Conservation (phyloP, 1,284 basidiomycete genomes). For the Phylloboletellus chloephorus region DNA sequence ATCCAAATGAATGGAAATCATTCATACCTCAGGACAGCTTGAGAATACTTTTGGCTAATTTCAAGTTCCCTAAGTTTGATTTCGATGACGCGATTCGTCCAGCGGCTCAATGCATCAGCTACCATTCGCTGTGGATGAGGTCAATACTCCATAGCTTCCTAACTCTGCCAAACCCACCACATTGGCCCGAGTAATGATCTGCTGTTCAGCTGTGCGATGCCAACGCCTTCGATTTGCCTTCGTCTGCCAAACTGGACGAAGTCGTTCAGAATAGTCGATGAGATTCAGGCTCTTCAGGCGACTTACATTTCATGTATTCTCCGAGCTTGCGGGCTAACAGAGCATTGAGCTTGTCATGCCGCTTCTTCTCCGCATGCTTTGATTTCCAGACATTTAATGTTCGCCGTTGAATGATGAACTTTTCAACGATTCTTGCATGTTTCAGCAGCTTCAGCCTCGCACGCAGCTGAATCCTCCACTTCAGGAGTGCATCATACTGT, state of each 20-base stretch:
- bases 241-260: constrained; percentile 44
- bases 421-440: constrained; percentile 55
- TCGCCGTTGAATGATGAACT: constrained; percentile 47
- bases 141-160: constrained; percentile 5
- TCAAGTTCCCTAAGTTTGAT: constrained; percentile 67
- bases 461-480: constrained; percentile 57
- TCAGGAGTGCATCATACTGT: constrained; percentile 43
- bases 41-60: constrained; percentile 47
- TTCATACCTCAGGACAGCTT: constrained; percentile 42
- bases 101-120: constrained; percentile 42
- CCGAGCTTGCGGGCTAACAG: constrained; percentile 38
- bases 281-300: constrained; percentile 1
- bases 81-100: constrained; percentile 69
- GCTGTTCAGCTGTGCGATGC: constrained; percentile 27
- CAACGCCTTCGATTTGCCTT: constrained; percentile 27
- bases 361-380: constrained; percentile 44
- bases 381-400: constrained; percentile 51
- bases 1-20: background rate
- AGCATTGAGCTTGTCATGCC: constrained; percentile 43
- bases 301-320: constrained; percentile 46
- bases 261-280: constrained; percentile 13
- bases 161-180: constrained; percentile 14
- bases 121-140: constrained; percentile 46
- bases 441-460: constrained; percentile 47
- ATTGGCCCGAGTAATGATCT: constrained; percentile 17